Conservation (phyloP, 1,284 basidiomycete species). For the Papiliotrema flavescens region DNA sequence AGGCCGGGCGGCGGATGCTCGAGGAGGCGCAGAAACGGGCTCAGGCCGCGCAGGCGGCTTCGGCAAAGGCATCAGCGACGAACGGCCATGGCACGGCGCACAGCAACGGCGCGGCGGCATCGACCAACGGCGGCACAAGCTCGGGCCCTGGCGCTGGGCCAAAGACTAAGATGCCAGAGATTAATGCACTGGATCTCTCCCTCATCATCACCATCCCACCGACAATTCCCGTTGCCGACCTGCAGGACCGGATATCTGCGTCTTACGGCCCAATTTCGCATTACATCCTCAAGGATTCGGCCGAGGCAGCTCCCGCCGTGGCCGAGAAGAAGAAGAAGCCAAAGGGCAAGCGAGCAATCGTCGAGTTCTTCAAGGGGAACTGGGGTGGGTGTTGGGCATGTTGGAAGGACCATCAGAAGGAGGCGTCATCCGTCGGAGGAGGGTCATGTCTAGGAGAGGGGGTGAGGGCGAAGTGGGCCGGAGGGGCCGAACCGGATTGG, state of each 20-base stretch:
- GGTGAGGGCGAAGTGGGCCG: constrained; percentile 63
- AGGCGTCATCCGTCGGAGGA: constrained; percentile 52
- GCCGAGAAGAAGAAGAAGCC: constrained; percentile 43
- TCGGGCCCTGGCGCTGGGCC: constrained; percentile 1
- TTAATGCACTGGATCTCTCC: constrained; percentile 43
- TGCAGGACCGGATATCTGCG: constrained; percentile 16
- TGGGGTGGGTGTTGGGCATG: constrained; percentile 49
- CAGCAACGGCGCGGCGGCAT: background rate
- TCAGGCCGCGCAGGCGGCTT: constrained; percentile 17
- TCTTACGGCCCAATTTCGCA: constrained; percentile 42
- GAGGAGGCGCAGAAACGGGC: constrained; percentile 54
- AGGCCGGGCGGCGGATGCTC: constrained; percentile 66
- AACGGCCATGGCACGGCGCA: background rate
- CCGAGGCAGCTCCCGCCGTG: background rate
- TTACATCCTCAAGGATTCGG: constrained; percentile 30
- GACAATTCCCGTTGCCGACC: constrained; percentile 9
- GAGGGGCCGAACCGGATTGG: constrained; percentile 67
- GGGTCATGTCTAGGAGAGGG: constrained; percentile 56
- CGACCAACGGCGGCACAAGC: background rate
- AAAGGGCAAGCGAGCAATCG: constrained; percentile 49
- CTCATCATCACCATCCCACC: constrained; percentile 42
- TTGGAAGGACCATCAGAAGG: constrained; percentile 36
- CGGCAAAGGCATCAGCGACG: constrained; percentile 4
- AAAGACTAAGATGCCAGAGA: constrained; percentile 10
- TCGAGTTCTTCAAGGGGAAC: constrained; percentile 50